These are phyloP conservation scores for Rhodotorula mucilaginosa DNA, from an alignment of 1,284 basidiomycete genomes.

Conservation along the genomic window DNA sequence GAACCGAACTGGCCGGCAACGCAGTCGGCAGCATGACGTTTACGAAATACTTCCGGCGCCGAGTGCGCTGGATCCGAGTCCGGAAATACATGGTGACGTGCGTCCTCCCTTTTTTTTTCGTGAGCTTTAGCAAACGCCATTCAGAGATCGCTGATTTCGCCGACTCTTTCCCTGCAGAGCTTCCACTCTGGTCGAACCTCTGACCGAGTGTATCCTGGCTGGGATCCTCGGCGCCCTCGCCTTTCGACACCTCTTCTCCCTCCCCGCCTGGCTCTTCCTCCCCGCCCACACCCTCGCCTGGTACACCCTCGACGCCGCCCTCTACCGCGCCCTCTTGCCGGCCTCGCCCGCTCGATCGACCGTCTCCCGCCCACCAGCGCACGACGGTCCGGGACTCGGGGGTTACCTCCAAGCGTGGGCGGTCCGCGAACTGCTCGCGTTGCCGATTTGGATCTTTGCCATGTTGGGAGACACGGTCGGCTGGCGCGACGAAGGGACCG, in stretches of 20 bases:
- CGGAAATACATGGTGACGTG: slow-evolving; percentile 81
- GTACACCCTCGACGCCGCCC: slow-evolving; percentile 43
- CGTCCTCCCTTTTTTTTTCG: not conserved
- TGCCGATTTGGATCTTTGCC: slow-evolving; percentile 80
- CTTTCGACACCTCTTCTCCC: slow-evolving; percentile 54
- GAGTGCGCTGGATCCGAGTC: slow-evolving; percentile 90
- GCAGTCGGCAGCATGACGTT: slow-evolving; percentile 82
- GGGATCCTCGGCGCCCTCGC: slow-evolving; percentile 64
- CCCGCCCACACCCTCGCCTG: slow-evolving; percentile 42
- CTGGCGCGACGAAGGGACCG: slow-evolving; percentile 63
- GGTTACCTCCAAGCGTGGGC: slow-evolving; percentile 72
- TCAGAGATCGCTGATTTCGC: not conserved
- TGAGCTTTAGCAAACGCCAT: not conserved
- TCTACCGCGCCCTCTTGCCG: slow-evolving; percentile 40
- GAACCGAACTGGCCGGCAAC: slow-evolving; percentile 81
- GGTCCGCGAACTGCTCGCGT: slow-evolving; percentile 69
- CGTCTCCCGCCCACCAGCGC: slow-evolving; percentile 27
- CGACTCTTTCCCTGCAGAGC: slow-evolving; percentile 43
- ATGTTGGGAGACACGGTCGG: slow-evolving; percentile 73
- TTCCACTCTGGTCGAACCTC: slow-evolving; percentile 80
- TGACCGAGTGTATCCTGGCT: slow-evolving; percentile 77
- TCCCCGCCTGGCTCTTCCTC: slow-evolving; percentile 39
- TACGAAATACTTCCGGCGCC: slow-evolving; percentile 73
- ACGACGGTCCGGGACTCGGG: slow-evolving; percentile 49
- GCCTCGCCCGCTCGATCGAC: slow-evolving; percentile 39